Base-by-base conservation (phyloP, 345 rosid species). In the Populus deltoides region DNA sequence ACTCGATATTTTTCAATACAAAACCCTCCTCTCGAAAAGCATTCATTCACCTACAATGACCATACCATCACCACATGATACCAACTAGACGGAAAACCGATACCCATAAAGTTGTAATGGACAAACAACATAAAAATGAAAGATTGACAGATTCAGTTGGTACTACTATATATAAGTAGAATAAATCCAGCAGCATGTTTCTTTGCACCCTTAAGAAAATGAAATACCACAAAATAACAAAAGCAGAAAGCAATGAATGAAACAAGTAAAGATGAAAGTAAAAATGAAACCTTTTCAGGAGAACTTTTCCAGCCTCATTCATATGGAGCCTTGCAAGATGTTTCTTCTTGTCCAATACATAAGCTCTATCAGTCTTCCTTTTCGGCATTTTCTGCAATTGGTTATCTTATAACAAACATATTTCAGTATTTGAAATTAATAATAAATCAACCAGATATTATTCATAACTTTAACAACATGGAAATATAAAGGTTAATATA, bases 381-480 rank as follows among this genome's bases (percentile, higher is more conserved):
- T 89, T 97, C 0, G 99, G 99, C 88, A 89, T 91, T 86, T 91
- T 97, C 95, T 93, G 99, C 92, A 94, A 90, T 78, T 97, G 98
- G 68, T 94, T 97, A 87, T 97, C 99, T 96, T 90, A 62, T 35
- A 88, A 79, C 74, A 69, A 10, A 85, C 43, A 77, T 20, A 78
- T 71, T 77, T 92, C 85, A 89, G 90, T 33, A 75, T 8, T 8
- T 55, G 7, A 20, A 55, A 55, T 53, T 2, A 55, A 47, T 15
- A 47, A 47, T 1, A 15, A 47, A 47, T 47, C 51, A 47, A 47
- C 17, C 6, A 41, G 3, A 41, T 2, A 47, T 47, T 13, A 47
- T 47, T 15, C 53, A 43, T 8, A 43, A 53, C 15, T 25, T 9
- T 22, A 22, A 25, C 47, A 67, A 78, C 55, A 71, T 45, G 16